These are phyloP conservation scores for Saccharum officinarum DNA, from an alignment of 176 grass and related monocot genomes.

Conservation along the genomic window DNA sequence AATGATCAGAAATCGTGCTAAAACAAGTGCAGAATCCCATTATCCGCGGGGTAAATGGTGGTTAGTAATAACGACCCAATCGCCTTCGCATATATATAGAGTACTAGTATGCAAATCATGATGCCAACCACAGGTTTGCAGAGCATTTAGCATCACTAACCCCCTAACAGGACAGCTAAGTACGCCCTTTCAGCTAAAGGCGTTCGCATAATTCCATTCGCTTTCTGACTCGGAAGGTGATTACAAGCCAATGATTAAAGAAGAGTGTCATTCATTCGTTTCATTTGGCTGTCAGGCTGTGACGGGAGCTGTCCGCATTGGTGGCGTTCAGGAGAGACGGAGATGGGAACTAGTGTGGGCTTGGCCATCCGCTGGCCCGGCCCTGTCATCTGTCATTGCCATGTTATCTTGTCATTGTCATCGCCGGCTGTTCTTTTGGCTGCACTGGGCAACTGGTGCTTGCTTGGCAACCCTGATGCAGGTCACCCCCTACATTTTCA, in stretches of 20 bases:
- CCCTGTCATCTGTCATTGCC: not conserved
- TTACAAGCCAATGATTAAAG: constrained; percentile 46
- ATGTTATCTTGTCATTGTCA: constrained; percentile 36
- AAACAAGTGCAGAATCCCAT: not conserved
- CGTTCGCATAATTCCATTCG: not conserved
- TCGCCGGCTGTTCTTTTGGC: constrained; percentile 28
- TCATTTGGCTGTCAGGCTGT: not conserved
- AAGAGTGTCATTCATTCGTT: constrained; percentile 4
- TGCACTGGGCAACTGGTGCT: constrained; percentile 6
- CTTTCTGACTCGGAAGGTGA: constrained; percentile 24
- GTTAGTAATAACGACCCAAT: constrained; percentile 18
- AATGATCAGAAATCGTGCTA: constrained; percentile 20
- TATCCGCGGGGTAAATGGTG: constrained; percentile 13
- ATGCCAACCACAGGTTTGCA: constrained; percentile 28
- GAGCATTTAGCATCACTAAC: not conserved
- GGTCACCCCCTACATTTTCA: not conserved
- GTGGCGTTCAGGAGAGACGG: constrained; percentile 29
- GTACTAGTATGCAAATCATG: constrained; percentile 19
- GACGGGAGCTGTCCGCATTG: constrained; percentile 5
- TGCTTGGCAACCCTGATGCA: constrained; percentile 17
- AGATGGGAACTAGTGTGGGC: not conserved
- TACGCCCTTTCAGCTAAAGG: constrained; percentile 26
- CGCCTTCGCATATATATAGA: not conserved
- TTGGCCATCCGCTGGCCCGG: constrained; percentile 5
- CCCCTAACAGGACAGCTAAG: constrained; percentile 34